Percentiles rank a stretch among this genome's conserved stretches.
Evolutionary conservation across 768 basidiomycete species (phyloP).

Genomic region (Strobilomyces confusus): DNA sequence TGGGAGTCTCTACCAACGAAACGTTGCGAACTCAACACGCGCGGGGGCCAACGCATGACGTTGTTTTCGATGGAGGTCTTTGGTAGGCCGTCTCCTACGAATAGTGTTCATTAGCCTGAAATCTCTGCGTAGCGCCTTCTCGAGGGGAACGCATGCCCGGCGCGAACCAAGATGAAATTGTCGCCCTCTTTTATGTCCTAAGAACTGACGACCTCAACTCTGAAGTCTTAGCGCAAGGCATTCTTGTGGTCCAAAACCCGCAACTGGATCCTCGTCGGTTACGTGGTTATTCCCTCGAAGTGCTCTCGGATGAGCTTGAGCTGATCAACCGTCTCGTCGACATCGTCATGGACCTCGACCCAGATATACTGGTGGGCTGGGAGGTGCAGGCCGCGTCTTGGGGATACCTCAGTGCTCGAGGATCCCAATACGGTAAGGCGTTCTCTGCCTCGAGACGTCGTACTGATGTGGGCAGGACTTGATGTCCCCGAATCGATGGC

Average conservation of each 20-base stretch:
- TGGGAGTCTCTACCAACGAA: slow-evolving; percentile 53
- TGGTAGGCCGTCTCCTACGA: slow-evolving; percentile 46
- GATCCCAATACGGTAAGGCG: slow-evolving; percentile 48
- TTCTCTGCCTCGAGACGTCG: not conserved
- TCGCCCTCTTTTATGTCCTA: slow-evolving; percentile 70
- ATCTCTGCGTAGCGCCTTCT: slow-evolving; percentile 48
- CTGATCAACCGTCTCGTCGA: slow-evolving; percentile 77
- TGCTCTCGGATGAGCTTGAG: slow-evolving; percentile 69
- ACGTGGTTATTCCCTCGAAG: slow-evolving; percentile 44
- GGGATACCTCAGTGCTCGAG: slow-evolving; percentile 81
- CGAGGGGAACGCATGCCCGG: slow-evolving; percentile 57
- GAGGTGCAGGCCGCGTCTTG: slow-evolving; percentile 86
- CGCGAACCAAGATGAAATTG: slow-evolving; percentile 52
- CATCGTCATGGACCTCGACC: slow-evolving; percentile 71
- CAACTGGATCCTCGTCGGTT: slow-evolving; percentile 40
- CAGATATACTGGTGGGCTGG: slow-evolving; percentile 91
- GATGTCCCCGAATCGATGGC: slow-evolving; percentile 71
- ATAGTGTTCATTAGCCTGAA: not conserved
- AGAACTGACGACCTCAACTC: slow-evolving; percentile 41
- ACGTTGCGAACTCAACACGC: slow-evolving; percentile 36
- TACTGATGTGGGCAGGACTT: slow-evolving; percentile 47
- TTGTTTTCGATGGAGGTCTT: slow-evolving; percentile 82
- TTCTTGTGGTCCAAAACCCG: slow-evolving; percentile 48
- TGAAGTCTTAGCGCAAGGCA: slow-evolving; percentile 37
- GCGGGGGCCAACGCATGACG: slow-evolving; percentile 73